phyloP scores from a whole-genome alignment of 169 alveolate genomes.

The Perkinsus marinus region DNA sequence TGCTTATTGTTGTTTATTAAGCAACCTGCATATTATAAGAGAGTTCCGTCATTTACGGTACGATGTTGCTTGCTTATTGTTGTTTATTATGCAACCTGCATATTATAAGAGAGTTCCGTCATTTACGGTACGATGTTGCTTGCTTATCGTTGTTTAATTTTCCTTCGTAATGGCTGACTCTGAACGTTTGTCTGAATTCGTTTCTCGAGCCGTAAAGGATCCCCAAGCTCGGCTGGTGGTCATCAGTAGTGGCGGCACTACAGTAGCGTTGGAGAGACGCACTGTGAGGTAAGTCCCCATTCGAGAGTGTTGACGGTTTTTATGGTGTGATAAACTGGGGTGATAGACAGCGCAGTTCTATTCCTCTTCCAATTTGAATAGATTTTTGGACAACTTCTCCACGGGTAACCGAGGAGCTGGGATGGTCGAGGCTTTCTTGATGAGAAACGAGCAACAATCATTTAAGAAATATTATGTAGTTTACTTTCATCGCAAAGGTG shows the following conservation, averaged over 20 bases:
- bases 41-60: too few species aligned
- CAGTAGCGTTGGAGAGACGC: background rate
- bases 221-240: background rate
- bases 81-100: too few species aligned
- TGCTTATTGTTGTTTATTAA: too few species aligned
- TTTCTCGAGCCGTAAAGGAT: background rate
- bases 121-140: too few species aligned
- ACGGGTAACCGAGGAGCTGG: background rate
- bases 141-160: background rate
- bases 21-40: too few species aligned
- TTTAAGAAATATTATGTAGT: background rate
- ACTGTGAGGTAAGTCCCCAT: background rate
- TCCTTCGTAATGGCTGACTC: background rate
- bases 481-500: background rate
- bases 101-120: too few species aligned
- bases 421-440: background rate
- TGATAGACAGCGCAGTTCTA: background rate
- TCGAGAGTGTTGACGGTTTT: background rate
- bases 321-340: background rate
- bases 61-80: too few species aligned
- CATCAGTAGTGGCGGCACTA: background rate
- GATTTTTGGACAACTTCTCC: background rate
- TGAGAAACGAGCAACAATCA: background rate
- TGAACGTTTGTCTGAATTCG: background rate
- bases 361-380: background rate